A percentile compares a stretch with the other conserved stretches of the same genome.
phyloP scores from a whole-genome alignment of 2,329 filamentous ascomycete species.

The Colletotrichum sp. region DNA sequence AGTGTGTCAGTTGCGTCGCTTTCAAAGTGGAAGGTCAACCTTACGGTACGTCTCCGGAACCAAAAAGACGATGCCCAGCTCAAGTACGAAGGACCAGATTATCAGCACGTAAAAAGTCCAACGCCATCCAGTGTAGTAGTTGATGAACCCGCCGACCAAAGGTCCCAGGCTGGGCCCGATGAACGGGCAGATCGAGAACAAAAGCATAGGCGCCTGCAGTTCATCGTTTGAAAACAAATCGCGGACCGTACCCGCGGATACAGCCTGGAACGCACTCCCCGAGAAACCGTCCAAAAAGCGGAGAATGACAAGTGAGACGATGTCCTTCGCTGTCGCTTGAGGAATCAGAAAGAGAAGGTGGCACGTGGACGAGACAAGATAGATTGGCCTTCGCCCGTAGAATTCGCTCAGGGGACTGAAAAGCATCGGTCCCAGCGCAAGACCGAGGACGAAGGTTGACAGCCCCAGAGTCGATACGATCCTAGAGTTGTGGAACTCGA shows the following conservation, averaged over 20 bases:
- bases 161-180: conserved; percentile 65
- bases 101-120: conserved; percentile 87
- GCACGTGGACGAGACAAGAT: conserved; percentile 73
- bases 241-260: conserved; percentile 85
- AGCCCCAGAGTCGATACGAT: conserved; percentile 81
- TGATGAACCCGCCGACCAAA: conserved; percentile 79
- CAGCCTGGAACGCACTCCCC: conserved; percentile 70
- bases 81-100: conserved; percentile 76
- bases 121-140: conserved; percentile 74
- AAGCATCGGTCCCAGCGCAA: conserved; percentile 65
- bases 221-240: conserved; percentile 74
- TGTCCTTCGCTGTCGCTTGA: conserved; percentile 78
- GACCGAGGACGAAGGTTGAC: conserved; percentile 83
- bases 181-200: conserved; percentile 73
- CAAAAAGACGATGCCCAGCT: conserved; percentile 67
- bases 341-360: conserved; percentile 84
- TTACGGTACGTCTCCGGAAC: conserved; percentile 87
- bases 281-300: conserved; percentile 80
- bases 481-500: conserved; percentile 73
- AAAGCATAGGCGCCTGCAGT: conserved; percentile 81
- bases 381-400: conserved; percentile 82
- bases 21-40: conserved; percentile 22
- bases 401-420: conserved; percentile 73
- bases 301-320: conserved; percentile 75
- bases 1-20: conserved; percentile 3